phyloP scores from a whole-genome alignment of 2,329 filamentous ascomycete species.

The Colletotrichum musicola region DNA sequence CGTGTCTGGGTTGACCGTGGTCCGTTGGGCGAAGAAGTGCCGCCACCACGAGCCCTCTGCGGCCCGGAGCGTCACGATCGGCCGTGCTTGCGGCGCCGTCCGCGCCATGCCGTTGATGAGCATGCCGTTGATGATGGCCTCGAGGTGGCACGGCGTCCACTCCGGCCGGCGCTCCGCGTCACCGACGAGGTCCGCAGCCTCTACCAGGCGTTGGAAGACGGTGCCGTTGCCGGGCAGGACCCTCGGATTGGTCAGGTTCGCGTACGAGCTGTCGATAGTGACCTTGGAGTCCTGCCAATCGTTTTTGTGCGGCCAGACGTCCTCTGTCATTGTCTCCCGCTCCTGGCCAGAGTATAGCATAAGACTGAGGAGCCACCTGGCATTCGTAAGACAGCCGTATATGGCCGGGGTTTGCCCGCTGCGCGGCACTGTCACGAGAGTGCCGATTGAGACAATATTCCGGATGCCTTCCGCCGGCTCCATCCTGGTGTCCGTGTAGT shows the following conservation, averaged over 20 bases:
- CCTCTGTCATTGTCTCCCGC: background rate
- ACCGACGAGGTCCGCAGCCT: background rate
- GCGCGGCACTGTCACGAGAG: background rate
- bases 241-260: constrained; percentile 13
- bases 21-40: constrained; percentile 6
- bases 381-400: constrained; percentile 6
- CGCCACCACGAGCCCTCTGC: constrained; percentile 17
- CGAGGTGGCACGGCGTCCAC: constrained; percentile 6
- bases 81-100: background rate
- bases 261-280: constrained; percentile 5
- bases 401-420: background rate
- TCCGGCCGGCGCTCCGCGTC: background rate
- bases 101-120: constrained; percentile 17
- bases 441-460: background rate
- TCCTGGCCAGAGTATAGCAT: background rate
- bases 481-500: background rate
- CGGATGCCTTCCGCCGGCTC: too few relatives aligned
- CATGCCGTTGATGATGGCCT: constrained; percentile 21
- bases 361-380: background rate
- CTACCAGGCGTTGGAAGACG: constrained; percentile 17
- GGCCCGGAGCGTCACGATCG: background rate
- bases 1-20: background rate
- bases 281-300: background rate
- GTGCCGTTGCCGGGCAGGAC: background rate
- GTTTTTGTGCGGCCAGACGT: background rate